Conservation (phyloP, 345 rosid species). For the Excoecaria agallocha region DNA sequence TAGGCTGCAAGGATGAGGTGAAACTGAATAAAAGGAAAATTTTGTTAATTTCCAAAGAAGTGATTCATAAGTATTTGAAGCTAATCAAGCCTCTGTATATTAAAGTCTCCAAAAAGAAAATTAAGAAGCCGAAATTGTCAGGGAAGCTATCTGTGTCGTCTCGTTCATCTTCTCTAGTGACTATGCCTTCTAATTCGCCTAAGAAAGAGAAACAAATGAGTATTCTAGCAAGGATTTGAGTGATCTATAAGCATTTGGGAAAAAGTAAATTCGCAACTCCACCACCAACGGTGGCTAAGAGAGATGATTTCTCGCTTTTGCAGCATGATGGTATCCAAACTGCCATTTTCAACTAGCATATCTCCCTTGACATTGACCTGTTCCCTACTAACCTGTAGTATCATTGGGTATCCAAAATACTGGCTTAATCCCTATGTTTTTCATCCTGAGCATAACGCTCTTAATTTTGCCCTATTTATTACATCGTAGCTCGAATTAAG, state of each 20-base stretch:
- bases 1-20: neutral
- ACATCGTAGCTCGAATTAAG: no score
- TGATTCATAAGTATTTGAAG: conserved; percentile 29
- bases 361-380: no score
- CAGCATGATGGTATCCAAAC: conserved; percentile 32
- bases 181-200: conserved; percentile 14
- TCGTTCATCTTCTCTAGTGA: conserved; percentile 44
- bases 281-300: conserved; percentile 4
- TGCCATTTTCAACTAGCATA: no score
- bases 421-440: no score
- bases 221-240: conserved; percentile 26
- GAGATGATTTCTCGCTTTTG: conserved; percentile 25
- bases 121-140: conserved; percentile 26
- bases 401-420: no score
- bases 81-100: conserved; percentile 29
- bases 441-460: no score
- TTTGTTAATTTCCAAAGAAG: neutral
- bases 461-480: no score
- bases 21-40: neutral
- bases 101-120: conserved; percentile 41
- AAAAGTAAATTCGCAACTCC: conserved; percentile 33
- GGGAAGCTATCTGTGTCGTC: conserved; percentile 31
- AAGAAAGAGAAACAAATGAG: conserved; percentile 28
- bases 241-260: conserved; percentile 25
- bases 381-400: no score